These are phyloP conservation scores for Plasmodium falciparum DNA, from an alignment of 169 alveolate genomes.

Conservation along the genomic window DNA sequence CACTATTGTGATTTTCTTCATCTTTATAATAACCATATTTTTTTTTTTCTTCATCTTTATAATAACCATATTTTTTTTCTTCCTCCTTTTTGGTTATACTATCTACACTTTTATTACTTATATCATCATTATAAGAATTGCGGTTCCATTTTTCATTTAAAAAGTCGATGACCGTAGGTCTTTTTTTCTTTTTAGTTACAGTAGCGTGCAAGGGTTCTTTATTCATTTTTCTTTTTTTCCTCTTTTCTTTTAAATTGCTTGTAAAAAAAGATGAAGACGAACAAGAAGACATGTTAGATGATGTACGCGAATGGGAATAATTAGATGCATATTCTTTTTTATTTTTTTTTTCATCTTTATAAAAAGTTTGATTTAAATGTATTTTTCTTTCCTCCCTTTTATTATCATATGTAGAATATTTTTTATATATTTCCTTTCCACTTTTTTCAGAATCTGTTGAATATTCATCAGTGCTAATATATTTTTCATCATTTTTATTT, in stretches of 20 bases:
- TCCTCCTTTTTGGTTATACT: neutral
- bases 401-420: neutral
- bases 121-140: constrained; percentile 25
- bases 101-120: neutral
- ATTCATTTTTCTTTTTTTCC: constrained; percentile 14
- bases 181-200: constrained; percentile 11
- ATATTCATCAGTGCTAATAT: neutral
- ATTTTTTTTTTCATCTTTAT: constrained; percentile 6
- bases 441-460: neutral
- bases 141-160: constrained; percentile 64
- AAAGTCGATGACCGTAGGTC: constrained; percentile 72
- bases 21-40: neutral
- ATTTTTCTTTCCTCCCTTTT: constrained; percentile 1
- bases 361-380: too few relatives aligned
- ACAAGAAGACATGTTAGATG: constrained; percentile 4
- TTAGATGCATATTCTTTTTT: neutral
- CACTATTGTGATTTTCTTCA: too few relatives aligned
- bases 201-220: constrained; percentile 9
- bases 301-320: neutral
- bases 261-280: constrained; percentile 34
- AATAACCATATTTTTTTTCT: neutral
- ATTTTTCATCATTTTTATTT: neutral
- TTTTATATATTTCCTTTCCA: neutral
- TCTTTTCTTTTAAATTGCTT: constrained; percentile 1
- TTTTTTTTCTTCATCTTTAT: neutral